A percentile compares a stretch with the other conserved stretches of the same genome.
Conservation (phyloP, 2,329 filamentous ascomycete genomes). For the Penicillium sclerotiorum region DNA sequence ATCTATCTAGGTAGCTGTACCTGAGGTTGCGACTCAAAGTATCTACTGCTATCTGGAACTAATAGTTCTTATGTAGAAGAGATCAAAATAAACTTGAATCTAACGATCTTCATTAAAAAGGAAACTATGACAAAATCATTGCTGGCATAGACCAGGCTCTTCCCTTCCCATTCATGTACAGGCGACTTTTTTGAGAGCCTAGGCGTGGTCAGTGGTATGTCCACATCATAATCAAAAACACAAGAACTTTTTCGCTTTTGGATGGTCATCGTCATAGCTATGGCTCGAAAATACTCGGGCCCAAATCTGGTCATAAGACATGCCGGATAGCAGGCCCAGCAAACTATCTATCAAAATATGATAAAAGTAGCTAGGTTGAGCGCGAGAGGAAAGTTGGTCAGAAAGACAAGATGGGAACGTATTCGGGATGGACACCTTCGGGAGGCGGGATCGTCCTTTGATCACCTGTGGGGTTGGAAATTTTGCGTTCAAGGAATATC, state of each 20-base stretch:
- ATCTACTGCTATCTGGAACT: neutral
- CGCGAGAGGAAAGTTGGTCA: conserved; percentile 3
- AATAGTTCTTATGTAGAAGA: neutral
- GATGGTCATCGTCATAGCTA: conserved; percentile 20
- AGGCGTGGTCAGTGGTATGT: conserved; percentile 31
- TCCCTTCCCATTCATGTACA: conserved; percentile 33
- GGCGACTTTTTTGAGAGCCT: conserved; percentile 19
- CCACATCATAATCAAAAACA: conserved; percentile 26
- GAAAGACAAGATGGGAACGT: conserved; percentile 3
- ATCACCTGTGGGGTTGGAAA: neutral
- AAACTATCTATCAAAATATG: neutral
- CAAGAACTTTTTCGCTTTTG: conserved; percentile 23
- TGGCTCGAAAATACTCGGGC: conserved; percentile 10
- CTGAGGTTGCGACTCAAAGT: too few relatives aligned
- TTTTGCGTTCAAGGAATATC: conserved; percentile 68
- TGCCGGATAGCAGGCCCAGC: conserved; percentile 2
- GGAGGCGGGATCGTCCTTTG: neutral
- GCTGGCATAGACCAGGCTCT: conserved; percentile 27
- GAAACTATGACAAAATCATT: conserved; percentile 22
- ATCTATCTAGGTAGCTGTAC: too few relatives aligned
- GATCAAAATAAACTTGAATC: conserved; percentile 9
- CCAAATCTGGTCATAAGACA: conserved; percentile 7
- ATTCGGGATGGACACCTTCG: conserved; percentile 6
- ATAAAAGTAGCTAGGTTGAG: neutral
- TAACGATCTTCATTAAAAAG: conserved; percentile 19